phyloP scores from a whole-genome alignment of 257 asterid genomes.

The Gentiana macrophylla region DNA sequence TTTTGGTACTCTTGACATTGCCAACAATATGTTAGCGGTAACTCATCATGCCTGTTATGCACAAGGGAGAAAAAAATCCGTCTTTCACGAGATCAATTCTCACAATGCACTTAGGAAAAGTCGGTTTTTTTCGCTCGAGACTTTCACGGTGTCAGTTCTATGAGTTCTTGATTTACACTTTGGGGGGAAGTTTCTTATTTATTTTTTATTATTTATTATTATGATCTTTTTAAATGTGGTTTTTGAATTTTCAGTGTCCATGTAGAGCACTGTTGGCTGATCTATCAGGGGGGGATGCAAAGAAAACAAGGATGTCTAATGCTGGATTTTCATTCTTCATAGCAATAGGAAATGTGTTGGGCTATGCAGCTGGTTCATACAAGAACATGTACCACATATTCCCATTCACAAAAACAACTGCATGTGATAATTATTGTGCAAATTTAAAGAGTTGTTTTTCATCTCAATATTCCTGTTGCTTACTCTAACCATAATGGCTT shows the following conservation, averaged over 20 bases:
- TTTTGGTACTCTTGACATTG: too few relatives aligned
- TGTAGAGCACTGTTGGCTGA: slow-evolving; percentile 89
- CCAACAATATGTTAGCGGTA: too few relatives aligned
- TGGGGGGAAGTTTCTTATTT: too few relatives aligned
- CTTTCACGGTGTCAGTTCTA: too few relatives aligned
- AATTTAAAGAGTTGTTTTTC: slow-evolving; percentile 79
- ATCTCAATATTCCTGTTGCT: slow-evolving; percentile 55
- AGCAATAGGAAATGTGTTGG: slow-evolving; percentile 83
- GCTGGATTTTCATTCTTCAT: slow-evolving; percentile 73
- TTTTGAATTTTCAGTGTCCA: slow-evolving; percentile 51
- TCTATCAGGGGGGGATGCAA: slow-evolving; percentile 50
- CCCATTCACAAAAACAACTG: slow-evolving; percentile 61
- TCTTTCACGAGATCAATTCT: too few relatives aligned
- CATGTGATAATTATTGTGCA: slow-evolving; percentile 85
- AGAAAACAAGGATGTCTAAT: slow-evolving; percentile 42
- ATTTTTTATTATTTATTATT: too few relatives aligned
- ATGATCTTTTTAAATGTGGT: too few relatives aligned
- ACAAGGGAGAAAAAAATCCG: too few relatives aligned
- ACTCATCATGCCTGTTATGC: too few relatives aligned
- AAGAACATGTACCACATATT: slow-evolving; percentile 42
- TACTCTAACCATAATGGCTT: slow-evolving; percentile 34
- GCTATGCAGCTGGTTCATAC: slow-evolving; percentile 84
- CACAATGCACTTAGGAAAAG: too few relatives aligned
- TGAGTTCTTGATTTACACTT: too few relatives aligned
- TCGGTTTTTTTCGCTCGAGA: too few relatives aligned